Percentiles rank a stretch among this genome's conserved stretches.
Conservation (phyloP, 2,329 filamentous ascomycete species). For the Aspergillus piperis region DNA sequence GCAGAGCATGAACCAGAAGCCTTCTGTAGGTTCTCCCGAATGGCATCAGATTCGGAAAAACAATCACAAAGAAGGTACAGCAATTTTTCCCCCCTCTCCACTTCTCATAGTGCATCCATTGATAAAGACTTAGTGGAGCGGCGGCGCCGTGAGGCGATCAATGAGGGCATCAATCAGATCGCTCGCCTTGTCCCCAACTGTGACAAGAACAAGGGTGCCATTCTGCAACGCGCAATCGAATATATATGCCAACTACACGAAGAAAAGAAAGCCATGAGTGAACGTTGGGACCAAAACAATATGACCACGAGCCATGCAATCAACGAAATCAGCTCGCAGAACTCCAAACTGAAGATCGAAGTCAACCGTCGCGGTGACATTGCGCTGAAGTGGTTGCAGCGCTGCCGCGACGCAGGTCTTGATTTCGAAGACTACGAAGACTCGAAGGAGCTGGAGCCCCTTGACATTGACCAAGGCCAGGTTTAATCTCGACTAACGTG, state of each 20-base stretch:
- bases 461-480: conserved; percentile 38
- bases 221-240: conserved; percentile 86
- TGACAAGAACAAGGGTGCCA: conserved; percentile 98
- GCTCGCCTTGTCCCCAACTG: conserved; percentile 97
- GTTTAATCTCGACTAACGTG: conserved; percentile 12
- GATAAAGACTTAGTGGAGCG: conserved; percentile 71
- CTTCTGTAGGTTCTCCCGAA: conserved; percentile 90
- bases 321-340: conserved; percentile 89
- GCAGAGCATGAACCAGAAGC: conserved; percentile 64
- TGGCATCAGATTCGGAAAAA: conserved; percentile 98
- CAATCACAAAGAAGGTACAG: conserved; percentile 93
- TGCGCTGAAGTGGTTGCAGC: conserved; percentile 48
- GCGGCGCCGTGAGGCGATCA: conserved; percentile 94
- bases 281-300: conserved; percentile 46
- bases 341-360: conserved; percentile 93
- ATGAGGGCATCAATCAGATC: conserved; percentile 97
- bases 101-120: conserved; percentile 22
- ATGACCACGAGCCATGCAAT: conserved; percentile 49
- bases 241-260: conserved; percentile 82
- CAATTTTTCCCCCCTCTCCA: conserved; percentile 24
- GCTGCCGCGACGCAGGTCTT: conserved; percentile 50
- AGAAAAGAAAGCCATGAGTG: conserved; percentile 46
- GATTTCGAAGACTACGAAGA: conserved; percentile 53
- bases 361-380: conserved; percentile 82
- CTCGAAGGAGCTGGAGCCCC: conserved; percentile 41